phyloP scores from a whole-genome alignment of 805 yeast species.

The Candida golubevii region DNA sequence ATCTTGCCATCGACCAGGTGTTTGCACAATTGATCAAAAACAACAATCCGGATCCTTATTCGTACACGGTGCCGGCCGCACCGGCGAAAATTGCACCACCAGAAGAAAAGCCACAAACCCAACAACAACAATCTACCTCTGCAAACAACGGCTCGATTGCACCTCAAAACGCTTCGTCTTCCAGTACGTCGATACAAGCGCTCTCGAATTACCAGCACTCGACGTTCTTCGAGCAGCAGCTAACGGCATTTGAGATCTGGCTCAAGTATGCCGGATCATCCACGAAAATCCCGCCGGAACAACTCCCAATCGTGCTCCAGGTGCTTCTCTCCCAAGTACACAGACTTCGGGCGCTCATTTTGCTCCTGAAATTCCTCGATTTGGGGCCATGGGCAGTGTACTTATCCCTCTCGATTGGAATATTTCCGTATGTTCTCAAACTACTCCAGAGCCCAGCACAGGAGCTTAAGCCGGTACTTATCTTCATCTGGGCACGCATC shows the following conservation, averaged over 20 bases:
- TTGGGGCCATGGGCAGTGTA: slow-evolving; percentile 98
- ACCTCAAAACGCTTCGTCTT: background rate
- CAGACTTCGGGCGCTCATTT: slow-evolving; percentile 78
- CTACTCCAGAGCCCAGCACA: slow-evolving; percentile 92
- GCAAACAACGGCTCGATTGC: slow-evolving; percentile 7
- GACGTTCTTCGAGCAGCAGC: slow-evolving; percentile 90
- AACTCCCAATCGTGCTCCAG: slow-evolving; percentile 88
- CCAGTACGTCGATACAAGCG: slow-evolving; percentile 8
- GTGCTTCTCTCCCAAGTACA: slow-evolving; percentile 92
- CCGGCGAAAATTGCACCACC: background rate
- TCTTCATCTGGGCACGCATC: slow-evolving; percentile 96
- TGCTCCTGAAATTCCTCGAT: slow-evolving; percentile 82
- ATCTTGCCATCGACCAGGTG: slow-evolving; percentile 92
- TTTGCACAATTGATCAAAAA: slow-evolving; percentile 61
- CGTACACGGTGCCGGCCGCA: slow-evolving; percentile 10
- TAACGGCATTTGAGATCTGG: slow-evolving; percentile 97
- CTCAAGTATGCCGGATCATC: slow-evolving; percentile 79
- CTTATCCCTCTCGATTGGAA: slow-evolving; percentile 87
- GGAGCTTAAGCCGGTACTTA: slow-evolving; percentile 87
- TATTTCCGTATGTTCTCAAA: slow-evolving; percentile 90
- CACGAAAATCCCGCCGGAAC: slow-evolving; percentile 86
- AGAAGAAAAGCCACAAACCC: background rate
- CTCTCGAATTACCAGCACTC: slow-evolving; percentile 73
- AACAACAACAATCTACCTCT: background rate
- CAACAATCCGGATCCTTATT: slow-evolving; percentile 23